phyloP scores from a whole-genome alignment of 106 monocot genomes.

The Gastrodia elata region DNA sequence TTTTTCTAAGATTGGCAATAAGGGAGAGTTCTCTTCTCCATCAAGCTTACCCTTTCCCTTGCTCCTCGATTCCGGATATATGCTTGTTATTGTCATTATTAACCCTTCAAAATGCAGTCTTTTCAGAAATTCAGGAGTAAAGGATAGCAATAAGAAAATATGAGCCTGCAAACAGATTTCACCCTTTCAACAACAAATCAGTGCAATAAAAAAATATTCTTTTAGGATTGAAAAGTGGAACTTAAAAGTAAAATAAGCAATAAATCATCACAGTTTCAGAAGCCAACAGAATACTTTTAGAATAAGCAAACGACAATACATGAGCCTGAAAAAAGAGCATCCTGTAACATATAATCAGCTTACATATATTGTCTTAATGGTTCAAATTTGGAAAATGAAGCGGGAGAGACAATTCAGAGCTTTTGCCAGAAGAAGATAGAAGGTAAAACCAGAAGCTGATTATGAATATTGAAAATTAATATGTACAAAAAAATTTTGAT shows the following conservation, averaged over 20 bases:
- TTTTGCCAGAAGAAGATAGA: neutral
- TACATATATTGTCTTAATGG: neutral
- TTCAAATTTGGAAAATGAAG: neutral
- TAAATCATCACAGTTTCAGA: neutral
- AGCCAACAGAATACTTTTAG: neutral
- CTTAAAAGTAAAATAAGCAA: neutral
- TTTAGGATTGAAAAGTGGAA: neutral
- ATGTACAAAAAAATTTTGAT: neutral
- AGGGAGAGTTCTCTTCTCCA: slow-evolving; percentile 36
- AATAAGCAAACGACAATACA: neutral
- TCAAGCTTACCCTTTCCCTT: slow-evolving; percentile 15
- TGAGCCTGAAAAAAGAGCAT: neutral
- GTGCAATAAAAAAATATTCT: neutral
- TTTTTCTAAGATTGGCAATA: slow-evolving; percentile 24
- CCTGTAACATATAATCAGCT: neutral
- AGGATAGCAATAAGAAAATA: neutral
- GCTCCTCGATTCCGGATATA: slow-evolving; percentile 10
- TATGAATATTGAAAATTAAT: neutral
- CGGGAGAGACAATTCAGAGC: neutral
- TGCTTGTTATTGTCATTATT: slow-evolving; percentile 31
- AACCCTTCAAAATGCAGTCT: neutral
- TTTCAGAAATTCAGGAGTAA: neutral
- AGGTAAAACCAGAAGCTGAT: neutral
- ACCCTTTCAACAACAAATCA: neutral
- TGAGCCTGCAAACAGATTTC: neutral